These are phyloP conservation scores for Amanita inopinata DNA, from an alignment of 768 basidiomycete genomes.

Conservation along the genomic window DNA sequence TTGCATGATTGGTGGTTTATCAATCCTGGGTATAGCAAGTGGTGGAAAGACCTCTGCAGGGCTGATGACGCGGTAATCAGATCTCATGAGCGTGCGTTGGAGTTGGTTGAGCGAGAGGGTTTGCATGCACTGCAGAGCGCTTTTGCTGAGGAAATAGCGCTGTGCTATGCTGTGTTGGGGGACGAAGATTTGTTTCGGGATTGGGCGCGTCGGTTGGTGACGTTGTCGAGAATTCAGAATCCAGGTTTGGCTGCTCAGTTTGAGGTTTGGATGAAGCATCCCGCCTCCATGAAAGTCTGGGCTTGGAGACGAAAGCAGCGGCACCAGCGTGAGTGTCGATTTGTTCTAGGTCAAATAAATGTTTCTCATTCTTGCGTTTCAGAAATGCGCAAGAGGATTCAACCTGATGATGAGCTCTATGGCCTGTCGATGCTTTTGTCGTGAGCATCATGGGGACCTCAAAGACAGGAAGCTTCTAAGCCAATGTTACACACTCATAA, in stretches of 20 bases:
- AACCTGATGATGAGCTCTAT: not conserved
- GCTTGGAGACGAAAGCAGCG: slow-evolving; percentile 32
- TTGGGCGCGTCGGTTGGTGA: slow-evolving; percentile 26
- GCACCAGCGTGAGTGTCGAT: slow-evolving; percentile 1
- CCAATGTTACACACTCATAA: too few relatives aligned
- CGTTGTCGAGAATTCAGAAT: slow-evolving; percentile 19
- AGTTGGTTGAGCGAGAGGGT: slow-evolving; percentile 30
- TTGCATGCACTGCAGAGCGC: slow-evolving; percentile 29
- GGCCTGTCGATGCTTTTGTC: not conserved
- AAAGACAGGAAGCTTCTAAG: not conserved
- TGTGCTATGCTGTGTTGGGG: slow-evolving; percentile 32
- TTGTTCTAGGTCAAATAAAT: not conserved
- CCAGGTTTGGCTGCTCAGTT: slow-evolving; percentile 19
- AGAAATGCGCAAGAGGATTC: not conserved
- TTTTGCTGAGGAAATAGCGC: slow-evolving; percentile 33
- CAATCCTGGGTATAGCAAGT: slow-evolving; percentile 29
- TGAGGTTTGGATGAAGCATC: slow-evolving; percentile 22
- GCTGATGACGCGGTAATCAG: slow-evolving; percentile 29
- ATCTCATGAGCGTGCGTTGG: slow-evolving; percentile 28
- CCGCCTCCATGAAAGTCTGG: slow-evolving; percentile 26
- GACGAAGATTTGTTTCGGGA: slow-evolving; percentile 23
- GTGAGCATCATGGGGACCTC: not conserved
- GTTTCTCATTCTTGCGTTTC: not conserved
- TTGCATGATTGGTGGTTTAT: slow-evolving; percentile 27
- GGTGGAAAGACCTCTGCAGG: slow-evolving; percentile 31